Evolutionary conservation across 2,329 filamentous ascomycete genomes (phyloP), one percentile per base, ranked within the genome.

Genomic region (Sporothrix phasma): DNA sequence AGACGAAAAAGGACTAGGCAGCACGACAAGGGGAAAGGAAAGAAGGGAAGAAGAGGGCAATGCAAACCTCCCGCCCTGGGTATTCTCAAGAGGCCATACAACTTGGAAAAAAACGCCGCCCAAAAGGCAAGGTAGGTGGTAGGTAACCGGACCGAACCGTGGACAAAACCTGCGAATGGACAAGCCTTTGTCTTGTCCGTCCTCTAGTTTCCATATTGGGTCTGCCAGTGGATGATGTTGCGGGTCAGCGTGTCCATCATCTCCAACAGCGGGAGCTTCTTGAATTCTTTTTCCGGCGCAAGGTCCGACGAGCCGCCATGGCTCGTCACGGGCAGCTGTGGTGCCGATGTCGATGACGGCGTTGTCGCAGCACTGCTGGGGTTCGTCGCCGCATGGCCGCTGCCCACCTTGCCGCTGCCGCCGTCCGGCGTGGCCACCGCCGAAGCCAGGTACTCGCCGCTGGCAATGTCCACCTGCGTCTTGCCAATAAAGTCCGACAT

Each of bases 401-500:
- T 56, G 39, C 45, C 49, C 19, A 15, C 8, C 49, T 61, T 41
- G 75, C 74, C 24, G 76, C 54, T 41, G 75, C 74, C 24, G 76
- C 71, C 62, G 75, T 72, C 6, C 76, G 79, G 63, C 29, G 31
- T 49, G 24, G 54, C 41, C 49, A 15, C 46, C 1, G 24, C 49
- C 19, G 51, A 53, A 13, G 62, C 62, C 4, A 66, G 60, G 54
- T 67, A 67, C 17, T 69, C 67, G 66, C 87, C 88, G 34, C 84
- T 85, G 1, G 90, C 91, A 75, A 96, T 83, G 71, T 97, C 92
- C 6, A 96, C 81, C 74, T 97, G 92, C 64, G 91, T 93, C 68
- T 90, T 86, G 3, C 89, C 88, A 67, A 97, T 96, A 72, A 93
- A 97, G 69, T 94, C 91, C 65, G 96, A 81, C 72, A 97, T 95